Evolutionary conservation across 176 grass and related monocot genomes (phyloP).

Genomic region (Aegilops tauschii): DNA sequence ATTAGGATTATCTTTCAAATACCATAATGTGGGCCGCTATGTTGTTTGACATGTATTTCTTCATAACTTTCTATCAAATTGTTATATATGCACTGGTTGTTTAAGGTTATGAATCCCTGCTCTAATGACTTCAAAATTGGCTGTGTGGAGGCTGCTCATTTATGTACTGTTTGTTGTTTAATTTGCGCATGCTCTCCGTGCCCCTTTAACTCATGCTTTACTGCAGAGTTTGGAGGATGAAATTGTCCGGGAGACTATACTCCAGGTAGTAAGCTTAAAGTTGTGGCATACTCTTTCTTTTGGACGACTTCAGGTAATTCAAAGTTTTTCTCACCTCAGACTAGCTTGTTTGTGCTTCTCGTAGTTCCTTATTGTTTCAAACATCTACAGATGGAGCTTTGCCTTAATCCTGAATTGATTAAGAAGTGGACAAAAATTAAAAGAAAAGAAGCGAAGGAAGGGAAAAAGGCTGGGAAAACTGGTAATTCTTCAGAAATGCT

Average conservation of each 20-base stretch:
- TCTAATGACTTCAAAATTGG: not conserved
- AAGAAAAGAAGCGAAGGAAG: constrained; percentile 87
- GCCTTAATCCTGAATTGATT: constrained; percentile 81
- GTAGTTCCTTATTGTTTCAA: constrained; percentile 45
- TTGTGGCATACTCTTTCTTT: constrained; percentile 85
- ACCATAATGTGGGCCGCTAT: constrained; percentile 14
- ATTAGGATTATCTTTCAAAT: not conserved
- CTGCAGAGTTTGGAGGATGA: constrained; percentile 95
- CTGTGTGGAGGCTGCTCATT: not conserved
- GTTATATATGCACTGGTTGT: not conserved
- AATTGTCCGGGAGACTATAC: constrained; percentile 80
- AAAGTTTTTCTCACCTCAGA: not conserved
- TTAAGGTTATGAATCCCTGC: not conserved
- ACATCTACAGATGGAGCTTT: constrained; percentile 85
- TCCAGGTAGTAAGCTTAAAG: constrained; percentile 89
- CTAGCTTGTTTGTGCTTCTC: not conserved
- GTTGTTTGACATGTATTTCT: not conserved
- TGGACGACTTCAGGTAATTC: constrained; percentile 76
- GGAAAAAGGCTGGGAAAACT: constrained; percentile 56
- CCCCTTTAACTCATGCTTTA: constrained; percentile 1
- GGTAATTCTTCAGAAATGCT: constrained; percentile 57
- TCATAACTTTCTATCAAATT: constrained; percentile 6
- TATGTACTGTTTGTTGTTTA: not conserved
- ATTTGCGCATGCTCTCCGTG: constrained; percentile 1
- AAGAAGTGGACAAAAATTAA: constrained; percentile 97